phyloP scores from a whole-genome alignment of 768 basidiomycete species.

The Pleurotus citrinopileatus region DNA sequence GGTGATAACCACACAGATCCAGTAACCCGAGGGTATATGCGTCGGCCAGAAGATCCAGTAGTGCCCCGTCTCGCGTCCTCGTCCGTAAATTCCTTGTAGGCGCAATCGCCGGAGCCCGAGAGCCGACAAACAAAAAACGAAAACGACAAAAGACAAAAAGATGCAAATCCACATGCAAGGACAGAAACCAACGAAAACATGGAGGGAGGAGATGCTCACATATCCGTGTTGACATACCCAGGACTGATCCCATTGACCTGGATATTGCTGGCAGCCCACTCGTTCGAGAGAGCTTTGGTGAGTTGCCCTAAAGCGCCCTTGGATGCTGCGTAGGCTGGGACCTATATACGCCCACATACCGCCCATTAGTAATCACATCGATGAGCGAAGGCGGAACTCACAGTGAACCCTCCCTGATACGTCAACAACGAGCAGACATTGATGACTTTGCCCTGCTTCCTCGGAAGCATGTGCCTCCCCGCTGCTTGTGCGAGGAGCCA shows the following conservation, averaged over 20 bases:
- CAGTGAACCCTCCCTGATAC: slow-evolving; percentile 65
- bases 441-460: slow-evolving; percentile 65
- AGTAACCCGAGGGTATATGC: too few relatives aligned
- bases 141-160: too few relatives aligned
- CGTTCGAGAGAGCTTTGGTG: slow-evolving; percentile 89
- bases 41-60: too few relatives aligned
- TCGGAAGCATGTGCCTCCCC: slow-evolving; percentile 86
- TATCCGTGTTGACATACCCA: slow-evolving; percentile 88
- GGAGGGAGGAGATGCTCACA: slow-evolving; percentile 41
- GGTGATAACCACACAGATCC: too few relatives aligned
- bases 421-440: slow-evolving; percentile 65
- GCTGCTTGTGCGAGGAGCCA: slow-evolving; percentile 85
- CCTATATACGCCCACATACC: slow-evolving; percentile 27
- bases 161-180: neutral
- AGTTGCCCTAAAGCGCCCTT: slow-evolving; percentile 86
- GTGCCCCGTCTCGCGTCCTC: too few relatives aligned
- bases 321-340: slow-evolving; percentile 90
- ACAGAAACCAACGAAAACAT: neutral
- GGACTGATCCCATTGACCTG: slow-evolving; percentile 89
- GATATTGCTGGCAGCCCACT: slow-evolving; percentile 87
- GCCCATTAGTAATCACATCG: slow-evolving; percentile 57
- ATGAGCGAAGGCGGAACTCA: slow-evolving; percentile 48
- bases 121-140: too few relatives aligned
- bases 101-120: too few relatives aligned
- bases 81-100: too few relatives aligned